Conservation (phyloP, 495 filamentous ascomycete species). For the Aspergillus biplanus region DNA sequence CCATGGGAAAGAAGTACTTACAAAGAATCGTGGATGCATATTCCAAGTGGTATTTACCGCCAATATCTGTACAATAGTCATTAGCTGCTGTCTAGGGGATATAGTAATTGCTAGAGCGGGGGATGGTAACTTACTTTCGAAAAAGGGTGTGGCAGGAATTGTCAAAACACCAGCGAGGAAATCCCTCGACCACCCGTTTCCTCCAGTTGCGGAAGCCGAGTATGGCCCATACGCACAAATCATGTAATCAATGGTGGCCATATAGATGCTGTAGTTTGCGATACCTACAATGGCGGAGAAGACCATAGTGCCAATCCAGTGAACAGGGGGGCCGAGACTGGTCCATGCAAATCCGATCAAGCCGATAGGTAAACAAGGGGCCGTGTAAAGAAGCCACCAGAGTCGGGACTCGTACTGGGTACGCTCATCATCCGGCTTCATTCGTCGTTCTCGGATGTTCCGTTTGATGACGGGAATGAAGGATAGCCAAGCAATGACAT, state of each 20-base stretch:
- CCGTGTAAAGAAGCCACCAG: slow-evolving; percentile 61
- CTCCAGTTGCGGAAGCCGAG: slow-evolving; percentile 72
- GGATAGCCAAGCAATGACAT: slow-evolving; percentile 58
- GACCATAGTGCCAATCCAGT: slow-evolving; percentile 69
- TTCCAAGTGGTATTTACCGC: slow-evolving; percentile 61
- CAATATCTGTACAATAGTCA: slow-evolving; percentile 54
- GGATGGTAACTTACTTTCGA: slow-evolving; percentile 40
- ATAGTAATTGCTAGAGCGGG: neutral
- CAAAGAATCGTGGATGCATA: slow-evolving; percentile 74
- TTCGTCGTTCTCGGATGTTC: slow-evolving; percentile 50
- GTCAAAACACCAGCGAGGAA: slow-evolving; percentile 82
- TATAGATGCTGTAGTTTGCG: slow-evolving; percentile 72
- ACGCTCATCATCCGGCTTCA: slow-evolving; percentile 55
- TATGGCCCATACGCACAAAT: slow-evolving; percentile 72
- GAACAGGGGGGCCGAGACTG: slow-evolving; percentile 55
- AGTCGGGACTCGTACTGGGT: slow-evolving; percentile 65
- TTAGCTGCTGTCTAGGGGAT: neutral
- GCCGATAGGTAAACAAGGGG: slow-evolving; percentile 60
- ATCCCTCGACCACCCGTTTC: slow-evolving; percentile 76
- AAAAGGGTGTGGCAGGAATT: slow-evolving; percentile 74
- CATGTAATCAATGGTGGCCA: slow-evolving; percentile 79
- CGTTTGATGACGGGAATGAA: slow-evolving; percentile 59
- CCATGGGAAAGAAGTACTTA: slow-evolving; percentile 28
- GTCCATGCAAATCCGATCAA: slow-evolving; percentile 69
- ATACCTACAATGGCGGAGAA: slow-evolving; percentile 68